Evolutionary conservation across 371 early-diverging fungal genomes (phyloP).

Genomic region (Capillidium rhysosporum): DNA sequence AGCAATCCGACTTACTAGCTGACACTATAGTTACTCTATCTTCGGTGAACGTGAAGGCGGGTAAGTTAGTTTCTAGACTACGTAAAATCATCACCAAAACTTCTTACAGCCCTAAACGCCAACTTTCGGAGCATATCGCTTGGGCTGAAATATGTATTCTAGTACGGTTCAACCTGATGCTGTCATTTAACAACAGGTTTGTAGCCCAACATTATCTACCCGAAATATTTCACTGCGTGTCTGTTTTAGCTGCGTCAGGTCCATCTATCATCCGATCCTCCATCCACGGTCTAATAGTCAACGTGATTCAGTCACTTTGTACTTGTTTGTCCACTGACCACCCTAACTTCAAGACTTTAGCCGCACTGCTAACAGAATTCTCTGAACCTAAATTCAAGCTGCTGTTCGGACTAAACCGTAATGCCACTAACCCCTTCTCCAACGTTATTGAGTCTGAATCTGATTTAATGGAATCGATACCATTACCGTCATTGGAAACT

Average conservation of each 20-base stretch:
- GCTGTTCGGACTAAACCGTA: slow-evolving; percentile 57
- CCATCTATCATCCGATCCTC: slow-evolving; percentile 64
- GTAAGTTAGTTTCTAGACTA: slow-evolving; percentile 56
- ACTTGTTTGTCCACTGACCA: slow-evolving; percentile 49
- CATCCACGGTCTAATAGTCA: slow-evolving; percentile 79
- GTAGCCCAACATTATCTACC: slow-evolving; percentile 61
- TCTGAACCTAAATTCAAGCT: slow-evolving; percentile 57
- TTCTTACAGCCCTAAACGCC: slow-evolving; percentile 43
- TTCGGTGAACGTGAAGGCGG: slow-evolving; percentile 46
- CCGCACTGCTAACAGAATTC: slow-evolving; percentile 35
- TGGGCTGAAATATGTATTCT: slow-evolving; percentile 81
- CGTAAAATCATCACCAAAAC: slow-evolving; percentile 57
- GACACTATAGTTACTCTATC: slow-evolving; percentile 74
- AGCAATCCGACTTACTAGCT: slow-evolving; percentile 64
- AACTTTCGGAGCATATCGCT: slow-evolving; percentile 54
- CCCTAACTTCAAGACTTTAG: slow-evolving; percentile 32
- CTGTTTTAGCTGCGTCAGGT: slow-evolving; percentile 65
- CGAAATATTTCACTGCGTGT: slow-evolving; percentile 68
- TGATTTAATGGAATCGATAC: slow-evolving; percentile 46
- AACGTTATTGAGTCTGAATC: slow-evolving; percentile 34
- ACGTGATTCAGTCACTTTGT: slow-evolving; percentile 70
- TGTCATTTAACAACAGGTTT: slow-evolving; percentile 71
- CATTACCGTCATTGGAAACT: slow-evolving; percentile 50
- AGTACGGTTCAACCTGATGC: slow-evolving; percentile 65
- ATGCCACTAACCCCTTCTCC: slow-evolving; percentile 45